Conservation (phyloP, 2,329 filamentous ascomycete genomes). For the Diaporthe vaccinii region DNA sequence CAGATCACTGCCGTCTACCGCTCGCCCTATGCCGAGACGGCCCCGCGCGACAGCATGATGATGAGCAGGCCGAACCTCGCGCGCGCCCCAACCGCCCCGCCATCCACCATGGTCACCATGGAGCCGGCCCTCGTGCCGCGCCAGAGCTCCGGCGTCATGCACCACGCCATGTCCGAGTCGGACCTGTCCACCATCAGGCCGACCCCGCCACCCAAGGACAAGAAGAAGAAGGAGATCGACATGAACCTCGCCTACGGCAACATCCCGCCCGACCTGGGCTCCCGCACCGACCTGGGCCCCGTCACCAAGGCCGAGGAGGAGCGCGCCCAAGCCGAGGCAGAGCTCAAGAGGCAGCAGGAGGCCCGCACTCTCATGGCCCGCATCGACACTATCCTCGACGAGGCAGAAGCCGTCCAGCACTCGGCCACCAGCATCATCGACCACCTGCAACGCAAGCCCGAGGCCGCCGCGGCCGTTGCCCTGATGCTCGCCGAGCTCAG, state of each 20-base stretch:
- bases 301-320: slow-evolving; percentile 46
- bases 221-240: slow-evolving; percentile 73
- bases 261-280: slow-evolving; percentile 76
- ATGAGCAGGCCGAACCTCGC: slow-evolving; percentile 54
- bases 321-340: slow-evolving; percentile 60
- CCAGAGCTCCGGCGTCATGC: slow-evolving; percentile 49
- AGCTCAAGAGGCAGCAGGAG: slow-evolving; percentile 66
- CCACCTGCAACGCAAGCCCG: slow-evolving; percentile 78
- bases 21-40: slow-evolving; percentile 59
- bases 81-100: slow-evolving; percentile 49
- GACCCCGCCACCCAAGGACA: background rate
- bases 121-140: slow-evolving; percentile 42
- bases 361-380: slow-evolving; percentile 73
- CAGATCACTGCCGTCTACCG: slow-evolving; percentile 54
- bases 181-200: slow-evolving; percentile 46
- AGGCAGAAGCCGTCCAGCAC: slow-evolving; percentile 90
- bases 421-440: slow-evolving; percentile 86
- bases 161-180: slow-evolving; percentile 57
- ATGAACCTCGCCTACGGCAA: slow-evolving; percentile 94
- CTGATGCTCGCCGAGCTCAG: slow-evolving; percentile 93
- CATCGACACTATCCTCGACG: slow-evolving; percentile 83
- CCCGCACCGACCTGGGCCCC: slow-evolving; percentile 61
- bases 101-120: slow-evolving; percentile 17
- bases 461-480: slow-evolving; percentile 93
- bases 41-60: slow-evolving; percentile 44